phyloP scores from a whole-genome alignment of 2,329 filamentous ascomycete genomes.

The Beauveria rudraprayagi region DNA sequence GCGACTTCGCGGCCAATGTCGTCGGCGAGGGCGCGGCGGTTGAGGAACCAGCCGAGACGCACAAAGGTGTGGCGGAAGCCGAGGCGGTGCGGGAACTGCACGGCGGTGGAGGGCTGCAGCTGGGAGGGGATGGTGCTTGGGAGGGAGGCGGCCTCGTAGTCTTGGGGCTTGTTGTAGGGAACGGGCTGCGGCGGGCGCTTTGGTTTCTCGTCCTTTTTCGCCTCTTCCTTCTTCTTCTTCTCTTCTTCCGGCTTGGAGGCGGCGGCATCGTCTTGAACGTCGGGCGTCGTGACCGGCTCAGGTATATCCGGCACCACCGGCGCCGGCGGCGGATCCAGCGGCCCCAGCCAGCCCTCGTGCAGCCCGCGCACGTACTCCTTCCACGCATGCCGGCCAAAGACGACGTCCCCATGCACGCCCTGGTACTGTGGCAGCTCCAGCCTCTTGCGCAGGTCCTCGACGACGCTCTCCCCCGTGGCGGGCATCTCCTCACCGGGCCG shows the following conservation, averaged over 20 bases:
- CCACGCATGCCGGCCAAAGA: conserved; percentile 89
- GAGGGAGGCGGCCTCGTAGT: conserved; percentile 61
- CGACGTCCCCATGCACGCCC: conserved; percentile 72
- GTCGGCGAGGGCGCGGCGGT: conserved; percentile 76
- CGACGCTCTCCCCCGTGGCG: conserved; percentile 42
- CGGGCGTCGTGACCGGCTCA: conserved; percentile 14
- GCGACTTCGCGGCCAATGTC: conserved; percentile 81
- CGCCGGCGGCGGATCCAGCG: conserved; percentile 54
- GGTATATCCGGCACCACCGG: conserved; percentile 16
- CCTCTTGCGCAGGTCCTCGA: conserved; percentile 55
- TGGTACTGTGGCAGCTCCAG: conserved; percentile 64
- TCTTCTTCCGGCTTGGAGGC: conserved; percentile 15
- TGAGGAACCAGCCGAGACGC: conserved; percentile 81
- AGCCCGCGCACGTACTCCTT: conserved; percentile 92
- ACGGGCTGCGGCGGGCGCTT: conserved; percentile 54
- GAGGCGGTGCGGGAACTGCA: conserved; percentile 81
- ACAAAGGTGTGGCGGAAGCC: conserved; percentile 87
- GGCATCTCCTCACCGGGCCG: conserved; percentile 39
- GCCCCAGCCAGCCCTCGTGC: conserved; percentile 94
- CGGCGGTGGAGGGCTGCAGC: conserved; percentile 63
- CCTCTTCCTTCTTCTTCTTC: conserved; percentile 33
- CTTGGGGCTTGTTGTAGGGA: conserved; percentile 64
- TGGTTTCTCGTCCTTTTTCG: conserved; percentile 40
- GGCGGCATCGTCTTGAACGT: conserved; percentile 17
- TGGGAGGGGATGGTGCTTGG: conserved; percentile 59